phyloP scores from a whole-genome alignment of 1,284 basidiomycete species.

The Meira miltonrushii region DNA sequence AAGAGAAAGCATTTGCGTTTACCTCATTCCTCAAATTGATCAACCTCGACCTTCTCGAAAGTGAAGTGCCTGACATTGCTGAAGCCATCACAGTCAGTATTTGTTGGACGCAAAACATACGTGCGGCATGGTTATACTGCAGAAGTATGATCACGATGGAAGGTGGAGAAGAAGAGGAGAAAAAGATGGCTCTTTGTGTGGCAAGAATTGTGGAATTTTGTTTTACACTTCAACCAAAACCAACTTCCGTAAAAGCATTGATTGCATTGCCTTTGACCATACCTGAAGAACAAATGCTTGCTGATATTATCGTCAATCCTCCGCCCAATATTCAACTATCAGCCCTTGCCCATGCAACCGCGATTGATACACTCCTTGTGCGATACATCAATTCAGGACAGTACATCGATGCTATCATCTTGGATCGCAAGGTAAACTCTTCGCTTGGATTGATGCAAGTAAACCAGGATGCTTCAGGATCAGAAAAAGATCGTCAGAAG shows the following conservation, averaged over 20 bases:
- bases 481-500: not conserved
- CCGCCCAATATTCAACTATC: not conserved
- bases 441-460: not conserved
- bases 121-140: not conserved
- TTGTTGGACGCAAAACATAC: not conserved
- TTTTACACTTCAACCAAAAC: not conserved
- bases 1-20: not conserved
- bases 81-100: not conserved
- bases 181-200: not conserved
- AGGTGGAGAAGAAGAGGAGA: not conserved
- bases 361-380: not conserved
- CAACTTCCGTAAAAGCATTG: not conserved
- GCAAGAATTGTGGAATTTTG: constrained; percentile 4
- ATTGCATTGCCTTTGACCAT: not conserved
- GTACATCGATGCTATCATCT: not conserved
- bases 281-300: not conserved
- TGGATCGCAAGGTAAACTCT: not conserved
- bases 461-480: not conserved
- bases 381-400: constrained; percentile 2
- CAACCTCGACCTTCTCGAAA: too few relatives aligned
- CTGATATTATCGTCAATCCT: constrained; percentile 1
- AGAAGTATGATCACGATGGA: not conserved
- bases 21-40: not conserved
- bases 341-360: not conserved
- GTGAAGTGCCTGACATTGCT: not conserved